Evolutionary conservation across 148 eudicot genomes (phyloP).

Genomic region (Persicaria maculosa): DNA sequence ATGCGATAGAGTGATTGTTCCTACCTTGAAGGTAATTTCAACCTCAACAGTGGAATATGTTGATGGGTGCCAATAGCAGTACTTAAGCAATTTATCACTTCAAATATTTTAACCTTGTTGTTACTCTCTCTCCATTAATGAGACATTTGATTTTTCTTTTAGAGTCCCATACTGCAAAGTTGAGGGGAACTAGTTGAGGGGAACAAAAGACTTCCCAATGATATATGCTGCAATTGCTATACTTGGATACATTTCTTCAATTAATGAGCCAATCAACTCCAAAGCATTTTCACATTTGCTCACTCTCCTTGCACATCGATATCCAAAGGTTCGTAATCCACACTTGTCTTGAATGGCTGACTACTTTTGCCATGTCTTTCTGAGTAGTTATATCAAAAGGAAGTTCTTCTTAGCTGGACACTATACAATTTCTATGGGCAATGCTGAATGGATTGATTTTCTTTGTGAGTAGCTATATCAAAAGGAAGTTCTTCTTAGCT

Average conservation of each 20-base stretch:
- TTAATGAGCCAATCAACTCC: conserved; percentile 46
- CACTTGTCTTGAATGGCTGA: neutral
- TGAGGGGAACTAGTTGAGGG: conserved; percentile 80
- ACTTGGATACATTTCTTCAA: conserved; percentile 82
- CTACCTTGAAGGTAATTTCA: conserved; percentile 66
- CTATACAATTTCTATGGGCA: neutral
- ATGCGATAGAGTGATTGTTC: conserved; percentile 77
- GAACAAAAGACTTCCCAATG: conserved; percentile 81
- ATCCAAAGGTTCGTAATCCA: conserved; percentile 61
- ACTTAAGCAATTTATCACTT: neutral
- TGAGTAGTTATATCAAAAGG: neutral
- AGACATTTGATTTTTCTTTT: conserved; percentile 19
- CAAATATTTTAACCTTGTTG: conserved; percentile 6
- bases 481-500: too few species aligned
- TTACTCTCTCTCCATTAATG: conserved; percentile 6
- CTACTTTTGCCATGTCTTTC: neutral
- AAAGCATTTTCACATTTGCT: conserved; percentile 73
- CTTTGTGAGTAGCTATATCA: too few species aligned
- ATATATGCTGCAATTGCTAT: conserved; percentile 84
- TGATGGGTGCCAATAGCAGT: neutral
- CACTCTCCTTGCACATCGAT: conserved; percentile 77
- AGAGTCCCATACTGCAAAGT: conserved; percentile 61
- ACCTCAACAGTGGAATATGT: conserved; percentile 2
- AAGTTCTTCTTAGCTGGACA: neutral
- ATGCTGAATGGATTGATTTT: too few species aligned